Percentiles rank a stretch among this genome's conserved stretches.
Conservation (phyloP, 805 yeast species). For the Nakazawaea sp. region DNA sequence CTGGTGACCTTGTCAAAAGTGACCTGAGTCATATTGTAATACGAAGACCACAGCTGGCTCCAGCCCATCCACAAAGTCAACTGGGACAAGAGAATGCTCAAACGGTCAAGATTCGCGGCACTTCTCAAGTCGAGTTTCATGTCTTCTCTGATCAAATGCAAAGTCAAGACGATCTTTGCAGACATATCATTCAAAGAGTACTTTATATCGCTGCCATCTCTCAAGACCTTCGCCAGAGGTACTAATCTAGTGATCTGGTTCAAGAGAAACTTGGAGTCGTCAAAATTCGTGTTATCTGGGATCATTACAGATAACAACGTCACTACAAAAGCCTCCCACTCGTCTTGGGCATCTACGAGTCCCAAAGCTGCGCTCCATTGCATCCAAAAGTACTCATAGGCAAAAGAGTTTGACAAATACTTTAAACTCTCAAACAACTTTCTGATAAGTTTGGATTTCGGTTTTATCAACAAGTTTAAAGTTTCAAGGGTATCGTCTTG, state of each 20-base stretch:
- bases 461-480: conserved; percentile 33
- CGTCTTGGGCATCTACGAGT: conserved; percentile 33
- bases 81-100: conserved; percentile 55
- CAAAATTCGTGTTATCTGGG: conserved; percentile 32
- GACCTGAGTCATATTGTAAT: conserved; percentile 35
- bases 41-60: conserved; percentile 57
- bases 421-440: conserved; percentile 43
- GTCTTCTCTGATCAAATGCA: conserved; percentile 80
- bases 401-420: conserved; percentile 49
- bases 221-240: conserved; percentile 17
- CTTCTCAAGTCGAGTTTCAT: conserved; percentile 47
- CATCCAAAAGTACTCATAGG: conserved; percentile 52
- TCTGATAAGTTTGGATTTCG: conserved; percentile 34
- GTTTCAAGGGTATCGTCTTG: conserved; percentile 19
- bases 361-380: conserved; percentile 54
- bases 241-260: conserved; percentile 21
- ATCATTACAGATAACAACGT: conserved; percentile 42
- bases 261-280: conserved; percentile 9
- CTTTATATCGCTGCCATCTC: conserved; percentile 16
- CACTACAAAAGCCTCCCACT: conserved; percentile 55
- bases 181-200: conserved; percentile 45
- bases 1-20: conserved; percentile 31
- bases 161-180: conserved; percentile 56
- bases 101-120: conserved; percentile 22
- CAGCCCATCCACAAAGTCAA: conserved; percentile 66